Conservation (phyloP, 306 rosid species). For the Sicyos baderoa region DNA sequence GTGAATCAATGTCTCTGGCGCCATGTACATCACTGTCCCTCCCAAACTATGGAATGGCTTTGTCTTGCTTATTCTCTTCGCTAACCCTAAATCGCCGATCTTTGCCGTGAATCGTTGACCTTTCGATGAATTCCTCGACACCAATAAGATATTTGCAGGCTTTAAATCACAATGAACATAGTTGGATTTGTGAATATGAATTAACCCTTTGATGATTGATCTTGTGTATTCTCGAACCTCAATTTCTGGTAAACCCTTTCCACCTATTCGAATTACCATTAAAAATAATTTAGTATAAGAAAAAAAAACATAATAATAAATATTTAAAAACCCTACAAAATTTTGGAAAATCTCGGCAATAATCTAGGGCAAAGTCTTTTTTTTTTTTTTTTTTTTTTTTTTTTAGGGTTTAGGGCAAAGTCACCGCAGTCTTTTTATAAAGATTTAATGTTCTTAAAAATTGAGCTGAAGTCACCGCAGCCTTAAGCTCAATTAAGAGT, state of each 20-base stretch:
- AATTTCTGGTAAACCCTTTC: conserved; percentile 20
- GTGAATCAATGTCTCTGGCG: conserved; percentile 24
- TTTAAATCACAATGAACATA: conserved; percentile 32
- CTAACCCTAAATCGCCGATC: conserved; percentile 29
- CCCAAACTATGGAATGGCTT: neutral
- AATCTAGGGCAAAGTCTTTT: too few relatives aligned
- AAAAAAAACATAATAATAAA: too few relatives aligned
- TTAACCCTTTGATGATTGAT: conserved; percentile 24
- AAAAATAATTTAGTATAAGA: too few relatives aligned
- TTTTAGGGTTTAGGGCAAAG: too few relatives aligned
- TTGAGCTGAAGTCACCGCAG: too few relatives aligned
- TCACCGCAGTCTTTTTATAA: too few relatives aligned
- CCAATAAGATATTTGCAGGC: conserved; percentile 25
- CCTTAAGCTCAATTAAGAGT: too few relatives aligned
- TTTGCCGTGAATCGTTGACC: conserved; percentile 19
- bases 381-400: too few relatives aligned
- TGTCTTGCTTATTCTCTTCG: conserved; percentile 18
- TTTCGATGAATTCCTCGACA: neutral
- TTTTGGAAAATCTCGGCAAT: too few relatives aligned
- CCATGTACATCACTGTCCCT: conserved; percentile 27
- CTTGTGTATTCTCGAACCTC: conserved; percentile 20
- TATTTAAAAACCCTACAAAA: too few relatives aligned
- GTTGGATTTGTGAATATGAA: conserved; percentile 18
- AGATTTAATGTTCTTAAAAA: too few relatives aligned
- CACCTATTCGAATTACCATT: neutral